phyloP scores from a whole-genome alignment of 306 rosid species.

The Sesbania bispinosa region DNA sequence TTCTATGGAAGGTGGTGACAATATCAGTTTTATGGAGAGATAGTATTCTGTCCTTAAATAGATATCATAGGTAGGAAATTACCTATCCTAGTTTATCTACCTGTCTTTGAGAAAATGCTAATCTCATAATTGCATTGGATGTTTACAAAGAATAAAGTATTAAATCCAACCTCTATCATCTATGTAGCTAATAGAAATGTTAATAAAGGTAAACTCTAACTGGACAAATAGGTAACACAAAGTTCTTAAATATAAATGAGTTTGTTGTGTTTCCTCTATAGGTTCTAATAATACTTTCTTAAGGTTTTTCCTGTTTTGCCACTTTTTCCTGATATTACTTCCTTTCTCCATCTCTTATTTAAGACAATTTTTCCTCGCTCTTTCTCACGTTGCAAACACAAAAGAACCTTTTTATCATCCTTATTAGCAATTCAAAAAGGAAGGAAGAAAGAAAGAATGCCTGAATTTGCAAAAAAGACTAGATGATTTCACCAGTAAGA shows the following conservation, averaged over 20 bases:
- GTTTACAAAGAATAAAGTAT: background rate
- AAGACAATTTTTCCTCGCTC: background rate
- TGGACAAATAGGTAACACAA: background rate
- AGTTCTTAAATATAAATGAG: background rate
- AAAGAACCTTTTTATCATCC: background rate
- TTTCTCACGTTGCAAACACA: background rate
- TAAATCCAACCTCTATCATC: background rate
- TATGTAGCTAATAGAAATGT: background rate
- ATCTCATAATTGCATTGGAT: background rate
- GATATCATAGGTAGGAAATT: background rate
- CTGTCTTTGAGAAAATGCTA: background rate
- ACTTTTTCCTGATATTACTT: background rate
- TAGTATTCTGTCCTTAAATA: background rate
- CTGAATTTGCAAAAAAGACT: background rate
- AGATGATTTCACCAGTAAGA: no score
- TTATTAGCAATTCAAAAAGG: background rate
- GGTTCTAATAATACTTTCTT: background rate
- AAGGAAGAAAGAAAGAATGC: background rate
- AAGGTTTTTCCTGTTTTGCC: background rate
- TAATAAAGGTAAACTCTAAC: background rate
- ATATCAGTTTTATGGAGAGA: background rate
- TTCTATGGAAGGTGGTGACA: background rate
- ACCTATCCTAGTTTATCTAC: background rate
- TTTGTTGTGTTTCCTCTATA: background rate
- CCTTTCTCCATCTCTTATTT: background rate